Evolutionary conservation across 192 early-diverging fungal genomes (phyloP), one percentile per base, ranked within the genome.

Genomic region (Gamsiella multidivaricata): DNA sequence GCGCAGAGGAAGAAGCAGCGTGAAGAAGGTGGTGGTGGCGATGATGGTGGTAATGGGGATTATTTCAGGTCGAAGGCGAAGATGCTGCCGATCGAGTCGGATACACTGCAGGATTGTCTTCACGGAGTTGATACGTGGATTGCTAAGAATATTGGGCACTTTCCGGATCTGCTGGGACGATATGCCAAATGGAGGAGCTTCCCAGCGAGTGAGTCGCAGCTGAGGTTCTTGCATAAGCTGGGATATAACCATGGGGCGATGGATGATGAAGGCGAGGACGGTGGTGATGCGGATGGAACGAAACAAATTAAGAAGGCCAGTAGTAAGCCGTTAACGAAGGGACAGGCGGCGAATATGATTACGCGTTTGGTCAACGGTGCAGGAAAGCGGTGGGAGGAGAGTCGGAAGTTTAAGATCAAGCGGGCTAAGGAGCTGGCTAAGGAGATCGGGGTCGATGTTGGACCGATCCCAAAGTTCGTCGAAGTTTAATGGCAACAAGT

Each of bases 261-360:
- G 1, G 50, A 74, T 6, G 63, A 46, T 31, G 32, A 47, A n/a
- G 46, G 42, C 28, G 45, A 52, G 34, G 55, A 41, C 17, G n/a
- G 28, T 26, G 26, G 28, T 8, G 18, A 34, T 50, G 62, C 12
- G 34, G 34, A 49, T 39, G 37, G 20, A 42, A n/a, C n/a, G n/a
- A n/a, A n/a, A n/a, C n/a, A n/a, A n/a, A n/a, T n/a, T n/a, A n/a
- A n/a, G n/a, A n/a, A n/a, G n/a, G n/a, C n/a, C n/a, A n/a, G n/a
- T n/a, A n/a, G n/a, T n/a, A 47, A 28, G 37, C 41, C 22, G 0
- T 17, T 88, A 45, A 89, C 83, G 0, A 90, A 89, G 33, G 94
- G 93, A 11, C 85, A 84, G 28, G 94, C 93, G 1, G 83, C 88
- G 52, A 89, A 94, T 70, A 54, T 96, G 49, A 88, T 94, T 42